Conservation (phyloP, 495 filamentous ascomycete species). For the Neurospora sp. region DNA sequence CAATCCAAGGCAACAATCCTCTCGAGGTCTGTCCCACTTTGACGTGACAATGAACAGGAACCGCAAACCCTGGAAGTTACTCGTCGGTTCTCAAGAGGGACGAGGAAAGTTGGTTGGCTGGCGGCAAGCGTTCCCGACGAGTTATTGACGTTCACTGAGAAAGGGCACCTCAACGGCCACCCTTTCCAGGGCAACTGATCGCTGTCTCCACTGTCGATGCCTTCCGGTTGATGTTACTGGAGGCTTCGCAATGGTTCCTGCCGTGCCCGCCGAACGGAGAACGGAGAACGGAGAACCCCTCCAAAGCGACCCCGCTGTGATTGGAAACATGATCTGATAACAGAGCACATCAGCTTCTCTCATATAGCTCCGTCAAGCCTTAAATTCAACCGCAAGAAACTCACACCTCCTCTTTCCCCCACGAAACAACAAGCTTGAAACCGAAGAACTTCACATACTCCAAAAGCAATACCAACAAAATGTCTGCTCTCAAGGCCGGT, state of each 20-base stretch:
- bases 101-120: too few species aligned
- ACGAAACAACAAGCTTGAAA: background rate
- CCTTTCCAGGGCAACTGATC: background rate
- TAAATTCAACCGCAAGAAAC: background rate
- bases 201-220: background rate
- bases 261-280: background rate
- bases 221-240: background rate
- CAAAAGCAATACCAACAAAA: slow-evolving; percentile 26
- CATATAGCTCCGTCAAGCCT: background rate
- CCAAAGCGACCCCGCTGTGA: background rate
- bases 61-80: background rate
- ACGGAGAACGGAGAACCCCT: background rate
- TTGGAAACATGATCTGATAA: background rate
- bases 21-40: background rate
- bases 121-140: too few species aligned
- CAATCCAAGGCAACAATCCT: background rate
- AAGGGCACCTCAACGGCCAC: background rate
- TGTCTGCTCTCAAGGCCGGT: slow-evolving; percentile 68
- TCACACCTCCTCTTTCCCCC: background rate
- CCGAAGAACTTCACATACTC: background rate
- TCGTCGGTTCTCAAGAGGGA: too few species aligned
- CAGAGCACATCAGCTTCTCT: background rate
- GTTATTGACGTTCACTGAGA: background rate
- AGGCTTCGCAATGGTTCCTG: background rate
- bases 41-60: background rate